Base-by-base conservation (phyloP, 495 filamentous ascomycete genomes). In the Emericellopsis terricola region DNA sequence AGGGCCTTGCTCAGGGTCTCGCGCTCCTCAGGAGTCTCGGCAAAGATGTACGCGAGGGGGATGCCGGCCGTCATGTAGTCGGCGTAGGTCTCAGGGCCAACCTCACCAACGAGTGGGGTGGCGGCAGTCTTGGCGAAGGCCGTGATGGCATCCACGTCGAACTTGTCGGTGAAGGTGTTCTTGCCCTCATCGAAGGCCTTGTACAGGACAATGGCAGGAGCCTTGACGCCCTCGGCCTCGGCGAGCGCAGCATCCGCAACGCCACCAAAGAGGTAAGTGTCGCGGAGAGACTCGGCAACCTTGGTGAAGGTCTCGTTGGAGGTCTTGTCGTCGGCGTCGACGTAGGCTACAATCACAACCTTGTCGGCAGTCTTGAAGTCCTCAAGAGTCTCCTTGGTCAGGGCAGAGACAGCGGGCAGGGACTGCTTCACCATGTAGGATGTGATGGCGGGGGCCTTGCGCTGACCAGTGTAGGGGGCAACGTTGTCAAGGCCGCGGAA, bases 401-500 rank as follows among this genome's bases (percentile, higher is more conserved):
- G 62, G 29, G 66, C 51, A 2, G 87, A 93, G 35, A 99, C 86
- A 33, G 89, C 81, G 19, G 89, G 89, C 36, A 99, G 73, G 14
- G 80, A 78, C 64, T 99, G 91, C 69, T 99, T 99, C 52, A 78
- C 79, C 89, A 99, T 99, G 66, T 94, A 96, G 16, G 89, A 97
- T 26, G 91, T 76, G 56, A 97, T 93, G 30, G 84, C 76, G 50
- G 74, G 77, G 31, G 85, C 73, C 67, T 99, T 91, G 52, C 89
- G 71, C 55, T 81, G 77, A 48, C 89, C 89, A 42, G 65, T 67
- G 56, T 96, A 99, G 32, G 89, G 76, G 34, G 71, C 68, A 48
- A 75, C 64, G 44, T 77, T 81, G 2, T 94, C 81, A n/a, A 61
- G 60, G 36, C 89, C 89, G 41, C 89, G 86, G 83, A 96, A 99